A percentile compares a stretch with the other conserved stretches of the same genome.
Conservation (phyloP, 495 filamentous ascomycete genomes). For the Penicillium desertorum region DNA sequence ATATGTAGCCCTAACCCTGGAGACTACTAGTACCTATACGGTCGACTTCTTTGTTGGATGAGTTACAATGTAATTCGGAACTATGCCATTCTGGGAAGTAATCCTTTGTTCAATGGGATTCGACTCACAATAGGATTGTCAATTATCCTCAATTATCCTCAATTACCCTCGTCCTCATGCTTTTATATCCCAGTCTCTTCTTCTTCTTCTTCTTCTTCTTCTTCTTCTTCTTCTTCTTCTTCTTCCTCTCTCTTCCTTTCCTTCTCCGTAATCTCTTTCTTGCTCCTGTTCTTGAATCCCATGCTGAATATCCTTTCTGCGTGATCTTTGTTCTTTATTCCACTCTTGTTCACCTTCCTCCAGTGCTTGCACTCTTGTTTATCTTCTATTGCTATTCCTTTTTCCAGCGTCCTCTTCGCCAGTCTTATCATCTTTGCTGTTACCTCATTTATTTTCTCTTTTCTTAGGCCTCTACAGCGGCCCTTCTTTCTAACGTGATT, state of each 20-base stretch:
- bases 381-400: too few relatives aligned
- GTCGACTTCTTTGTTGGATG: background rate
- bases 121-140: background rate
- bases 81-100: background rate
- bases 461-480: background rate
- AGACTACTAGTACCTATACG: background rate
- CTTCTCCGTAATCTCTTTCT: background rate
- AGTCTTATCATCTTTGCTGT: background rate
- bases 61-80: background rate
- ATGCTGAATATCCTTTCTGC: background rate
- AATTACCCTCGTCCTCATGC: background rate
- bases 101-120: background rate
- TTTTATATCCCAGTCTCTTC: background rate
- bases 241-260: background rate
- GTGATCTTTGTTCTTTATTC: background rate
- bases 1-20: background rate
- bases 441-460: background rate
- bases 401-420: background rate
- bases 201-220: background rate
- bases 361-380: background rate
- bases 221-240: conserved; percentile 2
- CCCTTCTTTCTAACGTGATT: background rate
- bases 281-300: background rate
- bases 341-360: background rate
- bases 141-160: background rate